Evolutionary conservation across 805 yeast genomes (phyloP), one percentile per base, ranked within the genome.

Genomic region (Myxozyma vanderwaltii): DNA sequence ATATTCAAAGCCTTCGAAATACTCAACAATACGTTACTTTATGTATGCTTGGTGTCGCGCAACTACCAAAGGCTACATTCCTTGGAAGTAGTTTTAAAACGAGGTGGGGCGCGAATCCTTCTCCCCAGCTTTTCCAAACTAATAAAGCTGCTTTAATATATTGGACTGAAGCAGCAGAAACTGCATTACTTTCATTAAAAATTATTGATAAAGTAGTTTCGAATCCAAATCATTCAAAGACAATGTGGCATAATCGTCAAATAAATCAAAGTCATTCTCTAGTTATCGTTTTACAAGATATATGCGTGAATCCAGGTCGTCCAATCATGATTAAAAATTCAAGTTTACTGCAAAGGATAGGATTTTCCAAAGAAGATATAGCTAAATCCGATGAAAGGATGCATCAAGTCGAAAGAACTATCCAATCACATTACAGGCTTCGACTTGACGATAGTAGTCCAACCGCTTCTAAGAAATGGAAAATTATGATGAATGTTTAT

Each of bases 291-390:
- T 27, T 40, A 13, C 39, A 40, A 21, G 54, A 51, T 40, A 40
- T 51, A 6, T 40, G 54, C 24, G 21, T 41, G 8, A 39, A 41
- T 27, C 54, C 54, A 4, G 27, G 19, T n/a, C 54, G 54, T 13
- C 27, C 29, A 21, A 26, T 51, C 7, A 19, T 31, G 38, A 29
- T 51, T 15, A 31, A 51, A 27, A 31, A 31, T 12, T 26, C 44
- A 17, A 44, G 41, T 6, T 24, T 40, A 15, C n/a, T 51, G 38
- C 47, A 39, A 29, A 31, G 47, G 8, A 41, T 51, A n/a, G 54
- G 54, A 17, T 51, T 51, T 17, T 33, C 48, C 5, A 39, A 31
- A 21, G 46, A 40, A n/a, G 54, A 51, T 51, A n/a, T 51, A n/a
- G 29, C 31, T 5, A 31, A 39, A 31, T 31, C 13, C 2, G 54